Conservation (phyloP, 2,329 filamentous ascomycete genomes). For the Fusarium bactridioides region DNA sequence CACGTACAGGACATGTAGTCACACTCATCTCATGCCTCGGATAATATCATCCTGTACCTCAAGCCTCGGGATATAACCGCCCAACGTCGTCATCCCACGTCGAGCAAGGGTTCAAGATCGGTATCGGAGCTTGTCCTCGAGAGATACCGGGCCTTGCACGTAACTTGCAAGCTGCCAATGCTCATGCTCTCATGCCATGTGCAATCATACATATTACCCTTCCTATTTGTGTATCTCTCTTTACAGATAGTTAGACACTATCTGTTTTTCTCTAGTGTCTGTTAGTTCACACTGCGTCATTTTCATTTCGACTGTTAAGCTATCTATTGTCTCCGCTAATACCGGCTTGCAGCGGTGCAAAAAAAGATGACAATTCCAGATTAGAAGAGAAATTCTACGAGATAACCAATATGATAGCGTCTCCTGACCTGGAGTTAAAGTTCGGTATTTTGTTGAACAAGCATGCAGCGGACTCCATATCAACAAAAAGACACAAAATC, state of each 20-base stretch:
- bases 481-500: conserved; percentile 18
- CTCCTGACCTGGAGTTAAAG: not conserved
- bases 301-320: conserved; percentile 34
- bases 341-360: conserved; percentile 37
- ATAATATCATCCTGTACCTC: not conserved
- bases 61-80: conserved; percentile 7
- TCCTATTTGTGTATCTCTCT: not conserved
- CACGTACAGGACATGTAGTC: not conserved
- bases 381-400: not conserved
- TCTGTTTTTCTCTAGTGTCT: conserved; percentile 26
- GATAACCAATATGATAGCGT: not conserved
- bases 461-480: conserved; percentile 14
- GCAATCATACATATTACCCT: not conserved
- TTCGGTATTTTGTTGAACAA: not conserved
- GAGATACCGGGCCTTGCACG: conserved; percentile 19
- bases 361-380: not conserved
- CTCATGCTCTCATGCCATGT: conserved; percentile 9
- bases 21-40: conserved; percentile 4
- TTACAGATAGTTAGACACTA: not conserved
- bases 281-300: conserved; percentile 39
- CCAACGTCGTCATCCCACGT: conserved; percentile 31
- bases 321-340: conserved; percentile 11
- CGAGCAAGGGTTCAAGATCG: conserved; percentile 28
- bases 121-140: conserved; percentile 24
- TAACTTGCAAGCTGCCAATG: conserved; percentile 7